Evolutionary conservation across 306 rosid genomes (phyloP).

Genomic region (Cyamopsis tetragonoloba): DNA sequence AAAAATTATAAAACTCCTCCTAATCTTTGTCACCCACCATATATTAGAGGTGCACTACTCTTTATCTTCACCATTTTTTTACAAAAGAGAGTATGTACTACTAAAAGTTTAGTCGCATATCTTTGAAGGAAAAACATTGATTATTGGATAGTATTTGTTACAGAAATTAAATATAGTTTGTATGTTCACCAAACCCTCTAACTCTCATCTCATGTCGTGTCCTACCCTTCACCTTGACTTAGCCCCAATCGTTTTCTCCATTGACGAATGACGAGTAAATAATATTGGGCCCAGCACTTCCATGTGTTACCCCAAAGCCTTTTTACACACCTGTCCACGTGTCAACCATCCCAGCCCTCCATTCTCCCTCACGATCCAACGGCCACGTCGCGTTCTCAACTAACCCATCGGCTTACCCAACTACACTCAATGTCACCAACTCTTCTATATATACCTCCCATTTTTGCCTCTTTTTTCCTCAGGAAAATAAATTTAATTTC

Average conservation of each 20-base stretch:
- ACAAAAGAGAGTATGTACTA: no score
- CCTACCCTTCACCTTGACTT: neutral
- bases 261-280: neutral
- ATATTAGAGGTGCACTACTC: no score
- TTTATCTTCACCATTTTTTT: no score
- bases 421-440: constrained; percentile 35
- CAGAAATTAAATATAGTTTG: no score
- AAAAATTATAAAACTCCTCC: no score
- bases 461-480: constrained; percentile 30
- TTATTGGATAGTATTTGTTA: no score
- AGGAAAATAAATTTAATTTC: constrained; percentile 33
- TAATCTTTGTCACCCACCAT: no score
- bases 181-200: no score
- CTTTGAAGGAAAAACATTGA: no score
- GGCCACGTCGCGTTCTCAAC: constrained; percentile 55
- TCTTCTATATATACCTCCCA: constrained; percentile 35
- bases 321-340: constrained; percentile 32
- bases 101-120: no score
- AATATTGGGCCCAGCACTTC: neutral
- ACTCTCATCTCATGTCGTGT: no score
- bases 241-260: neutral
- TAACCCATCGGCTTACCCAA: constrained; percentile 77
- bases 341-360: constrained; percentile 28
- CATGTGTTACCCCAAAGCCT: neutral
- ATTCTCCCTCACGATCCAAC: constrained; percentile 38